Percentiles rank a stretch among this genome's conserved stretches.
These are phyloP conservation scores for Ceratobasidium papillatum DNA, from an alignment of 1,284 basidiomycete genomes.

Conservation along the genomic window DNA sequence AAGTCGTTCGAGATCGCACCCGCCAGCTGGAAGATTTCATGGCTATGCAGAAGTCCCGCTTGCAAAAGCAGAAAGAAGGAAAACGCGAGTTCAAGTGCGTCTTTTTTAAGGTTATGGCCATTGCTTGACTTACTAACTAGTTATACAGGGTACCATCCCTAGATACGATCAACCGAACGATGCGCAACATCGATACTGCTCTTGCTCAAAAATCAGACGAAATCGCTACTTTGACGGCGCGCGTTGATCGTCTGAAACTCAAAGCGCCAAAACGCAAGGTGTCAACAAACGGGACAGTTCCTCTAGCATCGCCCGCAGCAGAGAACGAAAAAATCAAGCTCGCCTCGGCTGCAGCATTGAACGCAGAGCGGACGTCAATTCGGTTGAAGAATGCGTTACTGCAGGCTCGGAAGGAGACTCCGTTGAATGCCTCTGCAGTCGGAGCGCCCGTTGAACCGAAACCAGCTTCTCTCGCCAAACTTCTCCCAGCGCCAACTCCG, in stretches of 20 bases:
- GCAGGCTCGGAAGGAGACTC: conserved; percentile 62
- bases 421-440: conserved; percentile 61
- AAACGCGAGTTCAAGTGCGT: conserved; percentile 69
- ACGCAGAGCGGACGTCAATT: conserved; percentile 75
- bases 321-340: conserved; percentile 45
- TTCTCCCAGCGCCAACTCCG: not conserved
- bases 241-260: conserved; percentile 65
- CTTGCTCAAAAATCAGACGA: conserved; percentile 67
- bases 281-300: conserved; percentile 1
- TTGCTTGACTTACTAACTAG: not conserved
- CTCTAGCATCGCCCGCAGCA: conserved; percentile 4
- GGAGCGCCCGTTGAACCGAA: conserved; percentile 25
- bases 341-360: conserved; percentile 78
- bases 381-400: conserved; percentile 75
- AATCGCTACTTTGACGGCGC: conserved; percentile 63
- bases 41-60: conserved; percentile 71
- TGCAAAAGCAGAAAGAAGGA: conserved; percentile 70
- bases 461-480: not conserved
- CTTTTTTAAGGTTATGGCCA: no score
- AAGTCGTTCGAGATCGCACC: conserved; percentile 71
- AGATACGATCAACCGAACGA: conserved; percentile 83
- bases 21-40: conserved; percentile 81
- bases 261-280: conserved; percentile 45
- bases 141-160: conserved; percentile 74
- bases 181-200: conserved; percentile 77